Evolutionary conservation across 148 eudicot genomes (phyloP), one percentile per base, ranked within the genome.

Genomic region (Cornus florida): DNA sequence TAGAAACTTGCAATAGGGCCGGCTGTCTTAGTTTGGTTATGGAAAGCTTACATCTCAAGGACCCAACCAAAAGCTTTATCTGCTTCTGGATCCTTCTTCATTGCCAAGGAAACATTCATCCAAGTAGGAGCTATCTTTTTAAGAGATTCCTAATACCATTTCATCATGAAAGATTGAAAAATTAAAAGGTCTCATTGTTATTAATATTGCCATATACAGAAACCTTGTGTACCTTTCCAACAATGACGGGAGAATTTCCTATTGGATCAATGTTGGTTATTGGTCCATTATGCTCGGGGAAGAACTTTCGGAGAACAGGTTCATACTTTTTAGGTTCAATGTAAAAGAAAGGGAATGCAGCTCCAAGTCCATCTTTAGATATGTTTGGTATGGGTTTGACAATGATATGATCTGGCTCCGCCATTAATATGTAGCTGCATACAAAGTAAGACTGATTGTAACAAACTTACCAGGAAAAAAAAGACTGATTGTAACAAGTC

Each of bases 61-160:
- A 97, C 99, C 99, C 99, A 97, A 79, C 98, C 99, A 81, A 97
- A 97, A 43, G 89, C 88, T 85, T 97, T 97, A 83, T 97, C 99
- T 64, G 97, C 67, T 75, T 97, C 95, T 35, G 95, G 95, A 85
- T 97, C 97, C 81, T 90, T 86, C 76, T 97, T 97, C 98, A 94
- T 94, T 43, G 94, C 97, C 83, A 97, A 84, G 35, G 99, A 97
- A 71, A 97, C 82, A 85, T 97, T 97, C 97, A 89, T 97, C 99
- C 99, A 97, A 32, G 95, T 87, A 50, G 98, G 94, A 60, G 98
- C 98, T 83, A 97, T 94, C 87, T 89, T 92, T 84, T 84, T 86
- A 69, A 97, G 95, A 59, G 94, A 85, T 78, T 91, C 99, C 98
- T 96, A 69, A 38, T 38, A 57, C 69, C 67, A 65, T 22, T 22